Evolutionary conservation across 2,329 filamentous ascomycete genomes (phyloP).

Genomic region (Xylaria sp.): DNA sequence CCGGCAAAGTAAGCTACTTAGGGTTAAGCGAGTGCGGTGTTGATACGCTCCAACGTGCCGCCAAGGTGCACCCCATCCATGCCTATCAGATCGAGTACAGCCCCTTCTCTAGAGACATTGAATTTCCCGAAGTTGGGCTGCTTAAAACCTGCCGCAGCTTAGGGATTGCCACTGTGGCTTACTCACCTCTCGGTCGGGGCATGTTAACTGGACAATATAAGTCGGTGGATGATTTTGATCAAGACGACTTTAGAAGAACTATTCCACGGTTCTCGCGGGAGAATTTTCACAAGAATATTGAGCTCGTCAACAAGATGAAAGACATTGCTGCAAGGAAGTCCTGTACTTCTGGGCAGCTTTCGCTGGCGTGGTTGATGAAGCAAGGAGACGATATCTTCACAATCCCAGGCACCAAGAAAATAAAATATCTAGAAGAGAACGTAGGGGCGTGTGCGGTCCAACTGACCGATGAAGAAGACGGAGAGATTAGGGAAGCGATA

Average conservation of each 20-base stretch:
- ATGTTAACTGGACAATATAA: constrained; percentile 57
- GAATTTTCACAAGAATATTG: constrained; percentile 62
- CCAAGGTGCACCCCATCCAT: constrained; percentile 60
- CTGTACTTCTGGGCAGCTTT: constrained; percentile 63
- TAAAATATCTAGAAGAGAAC: constrained; percentile 53
- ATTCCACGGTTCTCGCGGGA: constrained; percentile 57
- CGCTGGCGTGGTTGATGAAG: constrained; percentile 65
- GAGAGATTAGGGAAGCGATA: not conserved
- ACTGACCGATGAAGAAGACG: constrained; percentile 44
- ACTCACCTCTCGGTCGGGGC: constrained; percentile 56
- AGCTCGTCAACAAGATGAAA: constrained; percentile 46
- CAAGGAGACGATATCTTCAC: constrained; percentile 58
- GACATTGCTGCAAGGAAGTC: constrained; percentile 49
- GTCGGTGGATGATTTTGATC: constrained; percentile 40
- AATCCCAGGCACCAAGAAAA: constrained; percentile 54
- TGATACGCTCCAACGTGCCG: constrained; percentile 61
- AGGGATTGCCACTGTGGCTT: constrained; percentile 56
- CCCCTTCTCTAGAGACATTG: constrained; percentile 62
- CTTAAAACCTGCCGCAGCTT: constrained; percentile 60
- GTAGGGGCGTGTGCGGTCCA: constrained; percentile 41
- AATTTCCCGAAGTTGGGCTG: constrained; percentile 52
- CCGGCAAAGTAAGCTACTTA: constrained; percentile 65
- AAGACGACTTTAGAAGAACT: constrained; percentile 17
- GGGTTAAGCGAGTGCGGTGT: constrained; percentile 63
- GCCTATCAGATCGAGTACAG: constrained; percentile 66